A percentile compares a stretch with the other conserved stretches of the same genome.
Conservation (phyloP, 2,329 filamentous ascomycete species). For the Fusarium nematophilum region DNA sequence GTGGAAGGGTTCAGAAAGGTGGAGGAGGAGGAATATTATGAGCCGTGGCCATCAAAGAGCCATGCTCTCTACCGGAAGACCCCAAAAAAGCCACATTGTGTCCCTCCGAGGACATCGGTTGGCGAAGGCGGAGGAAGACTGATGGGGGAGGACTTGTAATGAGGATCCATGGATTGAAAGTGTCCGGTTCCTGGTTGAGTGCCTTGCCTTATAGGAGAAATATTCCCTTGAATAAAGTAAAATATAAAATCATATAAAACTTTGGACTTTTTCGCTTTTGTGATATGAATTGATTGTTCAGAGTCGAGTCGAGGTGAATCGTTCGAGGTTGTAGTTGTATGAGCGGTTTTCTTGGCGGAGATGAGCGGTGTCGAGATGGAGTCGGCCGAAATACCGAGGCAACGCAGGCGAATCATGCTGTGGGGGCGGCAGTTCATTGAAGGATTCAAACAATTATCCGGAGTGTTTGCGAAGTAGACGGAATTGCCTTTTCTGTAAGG, state of each 20-base stretch:
- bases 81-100: slow-evolving; percentile 22
- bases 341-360: background rate
- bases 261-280: slow-evolving; percentile 39
- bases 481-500: too few relatives aligned
- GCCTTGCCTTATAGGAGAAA: slow-evolving; percentile 9
- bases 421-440: background rate
- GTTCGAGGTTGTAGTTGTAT: background rate
- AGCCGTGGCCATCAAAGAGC: slow-evolving; percentile 27
- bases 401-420: background rate
- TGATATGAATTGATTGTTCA: slow-evolving; percentile 16
- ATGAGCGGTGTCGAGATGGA: background rate
- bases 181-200: slow-evolving; percentile 16
- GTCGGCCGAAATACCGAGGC: background rate
- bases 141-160: slow-evolving; percentile 5
- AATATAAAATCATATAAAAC: slow-evolving; percentile 27
- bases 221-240: slow-evolving; percentile 29
- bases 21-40: slow-evolving; percentile 48
- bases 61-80: slow-evolving; percentile 26
- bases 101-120: slow-evolving; percentile 16
- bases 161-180: slow-evolving; percentile 18
- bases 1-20: slow-evolving; percentile 31
- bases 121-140: slow-evolving; percentile 24
- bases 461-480: too few relatives aligned
- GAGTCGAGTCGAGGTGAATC: background rate
- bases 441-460: too few relatives aligned